Evolutionary conservation across 768 basidiomycete genomes (phyloP).

Genomic region (Candolleomyces efflorescens): DNA sequence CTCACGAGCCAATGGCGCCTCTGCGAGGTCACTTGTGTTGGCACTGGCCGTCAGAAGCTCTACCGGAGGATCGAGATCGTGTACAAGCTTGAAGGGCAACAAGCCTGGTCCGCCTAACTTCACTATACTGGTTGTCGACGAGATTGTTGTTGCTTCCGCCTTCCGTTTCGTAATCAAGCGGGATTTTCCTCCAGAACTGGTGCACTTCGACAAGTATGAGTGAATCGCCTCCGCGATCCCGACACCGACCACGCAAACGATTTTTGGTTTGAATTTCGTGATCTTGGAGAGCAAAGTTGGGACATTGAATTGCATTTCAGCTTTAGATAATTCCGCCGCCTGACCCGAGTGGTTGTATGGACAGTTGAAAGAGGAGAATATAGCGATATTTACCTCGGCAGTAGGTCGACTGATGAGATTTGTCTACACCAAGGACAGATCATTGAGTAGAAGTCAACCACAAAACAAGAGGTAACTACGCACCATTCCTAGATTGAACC

Average conservation of each 20-base stretch:
- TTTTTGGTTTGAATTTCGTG: conserved; percentile 45
- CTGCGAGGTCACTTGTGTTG: no score
- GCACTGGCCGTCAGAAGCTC: no score
- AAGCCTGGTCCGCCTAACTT: conserved; percentile 31
- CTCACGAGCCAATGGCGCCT: no score
- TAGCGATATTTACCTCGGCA: conserved; percentile 27
- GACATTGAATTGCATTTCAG: conserved; percentile 52
- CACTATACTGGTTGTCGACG: background rate
- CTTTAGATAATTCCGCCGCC: conserved; percentile 48
- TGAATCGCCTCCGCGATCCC: conserved; percentile 44
- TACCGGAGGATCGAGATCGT: conserved; percentile 13
- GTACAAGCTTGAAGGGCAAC: conserved; percentile 48
- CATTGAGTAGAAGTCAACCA: background rate
- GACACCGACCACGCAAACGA: conserved; percentile 79
- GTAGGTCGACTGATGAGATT: conserved; percentile 73
- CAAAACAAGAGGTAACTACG: conserved; percentile 15
- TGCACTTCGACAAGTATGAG: conserved; percentile 10
- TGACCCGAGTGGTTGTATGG: no score
- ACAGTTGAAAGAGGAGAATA: no score
- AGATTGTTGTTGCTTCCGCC: no score
- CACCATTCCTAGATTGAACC: conserved; percentile 65
- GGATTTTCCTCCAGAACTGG: no score
- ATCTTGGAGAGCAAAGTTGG: conserved; percentile 61
- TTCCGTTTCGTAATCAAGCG: no score
- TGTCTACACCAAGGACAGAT: conserved; percentile 41